Base-by-base conservation (phyloP, 768 basidiomycete species). In the Tricholoma bakamatsutake region DNA sequence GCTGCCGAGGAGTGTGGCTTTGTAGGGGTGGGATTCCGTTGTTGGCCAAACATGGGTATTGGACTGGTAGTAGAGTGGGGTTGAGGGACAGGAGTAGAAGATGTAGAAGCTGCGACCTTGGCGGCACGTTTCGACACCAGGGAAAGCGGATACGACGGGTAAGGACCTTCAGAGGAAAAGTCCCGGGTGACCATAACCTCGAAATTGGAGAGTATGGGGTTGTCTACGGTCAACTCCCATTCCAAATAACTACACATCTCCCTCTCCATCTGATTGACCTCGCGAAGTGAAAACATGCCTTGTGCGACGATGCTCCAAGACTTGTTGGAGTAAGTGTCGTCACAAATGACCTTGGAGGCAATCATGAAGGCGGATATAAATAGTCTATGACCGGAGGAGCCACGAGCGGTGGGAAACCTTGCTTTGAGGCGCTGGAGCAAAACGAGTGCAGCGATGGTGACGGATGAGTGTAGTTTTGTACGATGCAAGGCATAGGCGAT, bases 231-330 rank as follows among this genome's bases (percentile, higher is more conserved):
- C 6, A 91, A 75, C 64, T 90, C 87, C 94, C 93, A 98, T 67
- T 96, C 94, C 43, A 99, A 75, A 65, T 98, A 98, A 13, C 82
- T 77, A 64, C 80, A 93, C 87, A 97, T 93, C 71, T 95, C 93
- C 21, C 92, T 76, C 74, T 95, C 93, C 93, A 95, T 94, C 77
- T 95, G 93, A 70, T 97, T 97, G 65, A 97, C 87, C 78, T 95
- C 93, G 46, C 88, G 80, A 6, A 95, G 73, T 3, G 76, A 79
- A 63, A 94, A 95, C 82, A 93, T 87, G 28, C 83, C 85, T 69
- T 94, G 90, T 0, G 89, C 92, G 39, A 95, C 93, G 45, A 94
- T 88, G 5, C 83, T 82, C 93, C 93, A 95, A 0, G 88, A 90
- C 67, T 93, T 92, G 80, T 94, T 94, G 13, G 88, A 91, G 68